Base-by-base conservation (phyloP, 352 stramenopile species). In the Thalassiosira mediterranea region DNA sequence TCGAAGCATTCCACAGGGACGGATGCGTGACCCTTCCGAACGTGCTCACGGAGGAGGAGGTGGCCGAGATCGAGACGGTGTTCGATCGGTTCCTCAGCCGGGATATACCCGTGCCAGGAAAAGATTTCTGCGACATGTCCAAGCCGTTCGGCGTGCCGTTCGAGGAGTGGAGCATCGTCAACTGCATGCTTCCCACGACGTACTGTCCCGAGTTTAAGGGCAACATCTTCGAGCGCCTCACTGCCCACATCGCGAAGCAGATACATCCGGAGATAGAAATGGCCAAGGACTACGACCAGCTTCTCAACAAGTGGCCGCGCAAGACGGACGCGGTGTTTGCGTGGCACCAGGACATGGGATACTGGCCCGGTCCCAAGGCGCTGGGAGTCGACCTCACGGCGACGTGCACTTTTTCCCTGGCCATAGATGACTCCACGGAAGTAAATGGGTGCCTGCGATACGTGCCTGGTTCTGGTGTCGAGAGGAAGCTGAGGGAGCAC, bases 111-210 rank as follows among this genome's bases (percentile, higher is more conserved):
- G 78, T 88, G 0, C 78, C 82, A 23, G 84, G 77, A n/a, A 88
- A 86, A 42, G 81, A 90, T 63, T 90, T 91, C 63, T 83, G 77
- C 58, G 84, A 89, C 60, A 91, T 91, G 84, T 75, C 42, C 4
- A 80, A 89, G 47, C 76, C 79, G 15, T 89, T 90, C 59, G 78
- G 69, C 38, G 72, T 76, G 23, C 69, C 81, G 2, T 83, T 84
- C 40, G 69, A 87, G 40, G 61, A 88, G 17, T 91, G 71, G 63
- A 72, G 44, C 13, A 83, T 91, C 37, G 77, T 91, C 2, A 91
- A 91, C 58, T 82, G 70, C 21, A 89, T 90, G 76, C 34, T 91
- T 10, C 84, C 84, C 1, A 83, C 73, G 15, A 60, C 15, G 2
- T 89, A 91, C 61, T 51, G 87, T 66, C 84, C 84, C 5, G 49